Percentiles rank a stretch among this genome's conserved stretches.
Conservation (phyloP, 768 basidiomycete species). For the Leccinum olivaceopallidum region DNA sequence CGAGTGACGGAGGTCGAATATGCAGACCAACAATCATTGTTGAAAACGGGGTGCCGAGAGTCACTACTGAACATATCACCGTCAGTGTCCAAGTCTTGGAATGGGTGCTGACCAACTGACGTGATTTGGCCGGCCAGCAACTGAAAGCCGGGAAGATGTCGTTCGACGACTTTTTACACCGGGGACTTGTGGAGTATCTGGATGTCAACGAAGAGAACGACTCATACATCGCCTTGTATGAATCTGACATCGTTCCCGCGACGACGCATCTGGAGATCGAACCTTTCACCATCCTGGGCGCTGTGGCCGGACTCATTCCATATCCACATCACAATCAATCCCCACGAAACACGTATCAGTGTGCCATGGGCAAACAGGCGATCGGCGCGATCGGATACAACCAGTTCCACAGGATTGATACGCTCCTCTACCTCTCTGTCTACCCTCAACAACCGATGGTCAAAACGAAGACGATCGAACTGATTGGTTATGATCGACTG, state of each 20-base stretch:
- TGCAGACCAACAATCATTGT: slow-evolving; percentile 98
- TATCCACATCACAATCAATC: slow-evolving; percentile 99
- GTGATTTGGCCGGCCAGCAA: slow-evolving; percentile 44
- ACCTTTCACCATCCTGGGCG: slow-evolving; percentile 96
- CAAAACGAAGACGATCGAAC: slow-evolving; percentile 97
- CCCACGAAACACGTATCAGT: slow-evolving; percentile 98
- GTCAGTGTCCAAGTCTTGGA: slow-evolving; percentile 40
- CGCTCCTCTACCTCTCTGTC: slow-evolving; percentile 94
- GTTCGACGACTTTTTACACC: slow-evolving; percentile 92
- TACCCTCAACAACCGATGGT: slow-evolving; percentile 99
- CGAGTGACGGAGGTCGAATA: slow-evolving; percentile 95
- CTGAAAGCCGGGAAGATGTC: slow-evolving; percentile 76
- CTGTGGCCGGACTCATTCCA: slow-evolving; percentile 97
- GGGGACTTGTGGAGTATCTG: slow-evolving; percentile 95
- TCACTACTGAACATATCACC: slow-evolving; percentile 76
- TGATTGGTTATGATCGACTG: slow-evolving; percentile 93
- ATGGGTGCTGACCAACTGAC: slow-evolving; percentile 6
- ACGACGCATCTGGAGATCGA: slow-evolving; percentile 99
- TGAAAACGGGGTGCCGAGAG: slow-evolving; percentile 73
- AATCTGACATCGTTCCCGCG: slow-evolving; percentile 73
- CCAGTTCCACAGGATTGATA: slow-evolving; percentile 97
- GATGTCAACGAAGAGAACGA: slow-evolving; percentile 99
- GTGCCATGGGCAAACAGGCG: slow-evolving; percentile 99
- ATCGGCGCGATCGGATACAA: slow-evolving; percentile 97
- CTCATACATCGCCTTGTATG: slow-evolving; percentile 93